Conservation (phyloP, 177 flowering plant species). For the Telopea speciosissima region DNA sequence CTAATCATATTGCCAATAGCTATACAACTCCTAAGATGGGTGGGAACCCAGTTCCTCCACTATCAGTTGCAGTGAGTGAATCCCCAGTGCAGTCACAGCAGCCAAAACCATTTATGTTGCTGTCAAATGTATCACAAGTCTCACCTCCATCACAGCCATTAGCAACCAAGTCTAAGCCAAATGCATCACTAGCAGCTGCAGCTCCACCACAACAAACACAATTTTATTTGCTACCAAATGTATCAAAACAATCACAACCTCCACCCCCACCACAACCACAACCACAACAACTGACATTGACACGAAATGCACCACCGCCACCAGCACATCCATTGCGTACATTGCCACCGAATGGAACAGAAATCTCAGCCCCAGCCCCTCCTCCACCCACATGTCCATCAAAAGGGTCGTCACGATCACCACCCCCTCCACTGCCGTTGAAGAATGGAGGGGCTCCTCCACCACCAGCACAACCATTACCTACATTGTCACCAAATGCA, state of each 20-base stretch:
- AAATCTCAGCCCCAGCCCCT: too few species aligned
- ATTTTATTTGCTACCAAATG: background rate
- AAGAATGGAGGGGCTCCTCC: background rate
- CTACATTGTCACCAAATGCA: too few species aligned
- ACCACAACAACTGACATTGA: too few species aligned
- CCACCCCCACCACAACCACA: constrained; percentile 2
- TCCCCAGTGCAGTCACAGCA: background rate
- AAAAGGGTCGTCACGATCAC: background rate
- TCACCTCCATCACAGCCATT: constrained; percentile 6
- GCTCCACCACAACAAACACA: background rate
- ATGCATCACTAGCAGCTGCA: background rate
- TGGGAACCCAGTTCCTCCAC: constrained; percentile 12
- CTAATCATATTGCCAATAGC: constrained; percentile 3
- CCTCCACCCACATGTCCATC: constrained; percentile 2
- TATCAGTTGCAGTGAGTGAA: background rate
- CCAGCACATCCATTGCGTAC: too few species aligned
- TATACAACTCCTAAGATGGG: constrained; percentile 3
- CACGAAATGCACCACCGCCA: too few species aligned
- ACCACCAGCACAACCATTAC: too few species aligned
- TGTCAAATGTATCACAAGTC: background rate
- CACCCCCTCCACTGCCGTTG: constrained; percentile 8
- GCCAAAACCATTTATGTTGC: constrained; percentile 1
- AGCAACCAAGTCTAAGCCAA: background rate
- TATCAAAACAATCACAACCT: background rate
- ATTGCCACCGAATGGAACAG: too few species aligned